Percentiles rank a stretch among this genome's conserved stretches.
Evolutionary conservation across 2,329 filamentous ascomycete genomes (phyloP).

Genomic region (Fusarium sp.): DNA sequence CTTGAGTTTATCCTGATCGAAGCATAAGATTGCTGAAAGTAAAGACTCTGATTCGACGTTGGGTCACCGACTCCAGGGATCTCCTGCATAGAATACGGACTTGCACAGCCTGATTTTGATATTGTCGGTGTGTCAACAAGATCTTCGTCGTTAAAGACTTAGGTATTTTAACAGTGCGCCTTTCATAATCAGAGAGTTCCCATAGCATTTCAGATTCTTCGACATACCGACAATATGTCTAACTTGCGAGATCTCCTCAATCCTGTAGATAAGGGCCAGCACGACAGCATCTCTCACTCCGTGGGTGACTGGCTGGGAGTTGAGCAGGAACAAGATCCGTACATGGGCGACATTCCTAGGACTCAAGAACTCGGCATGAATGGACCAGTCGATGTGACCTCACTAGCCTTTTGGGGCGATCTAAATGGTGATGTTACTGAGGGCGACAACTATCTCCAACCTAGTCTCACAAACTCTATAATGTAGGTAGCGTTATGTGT

Average conservation of each 20-base stretch:
- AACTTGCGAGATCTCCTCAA: not conserved
- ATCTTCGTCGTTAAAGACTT: not conserved
- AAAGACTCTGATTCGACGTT: not conserved
- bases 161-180: not conserved
- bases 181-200: not conserved
- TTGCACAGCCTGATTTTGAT: constrained; percentile 13
- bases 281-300: fast-evolving
- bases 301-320: fast-evolving
- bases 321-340: not conserved
- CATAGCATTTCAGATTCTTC: fast-evolving
- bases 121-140: not conserved
- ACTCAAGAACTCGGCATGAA: fast-evolving
- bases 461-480: not conserved
- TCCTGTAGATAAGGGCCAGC: not conserved
- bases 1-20: no score
- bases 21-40: no score
- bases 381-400: fast-evolving
- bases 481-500: not conserved
- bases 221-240: not conserved
- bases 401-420: not conserved
- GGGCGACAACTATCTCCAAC: not conserved
- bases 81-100: not conserved
- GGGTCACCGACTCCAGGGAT: not conserved
- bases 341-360: fast-evolving
- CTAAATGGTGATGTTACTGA: not conserved